Conservation (phyloP, 495 filamentous ascomycete species). For the Talaromyces liani region DNA sequence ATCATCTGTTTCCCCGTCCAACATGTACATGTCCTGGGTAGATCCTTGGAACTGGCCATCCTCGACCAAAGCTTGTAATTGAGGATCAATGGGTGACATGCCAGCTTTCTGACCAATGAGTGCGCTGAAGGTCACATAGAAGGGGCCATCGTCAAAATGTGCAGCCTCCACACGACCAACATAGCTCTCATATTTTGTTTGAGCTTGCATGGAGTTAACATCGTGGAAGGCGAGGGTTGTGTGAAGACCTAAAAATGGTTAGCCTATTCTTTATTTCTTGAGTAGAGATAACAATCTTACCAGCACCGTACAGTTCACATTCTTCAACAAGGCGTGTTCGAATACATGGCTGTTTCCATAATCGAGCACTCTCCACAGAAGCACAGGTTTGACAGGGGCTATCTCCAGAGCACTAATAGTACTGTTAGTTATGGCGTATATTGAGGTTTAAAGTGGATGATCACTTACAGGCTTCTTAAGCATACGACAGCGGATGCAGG, state of each 20-base stretch:
- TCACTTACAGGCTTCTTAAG: conserved; percentile 63
- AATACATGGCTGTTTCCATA: conserved; percentile 77
- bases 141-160: conserved; percentile 53
- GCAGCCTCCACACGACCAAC: conserved; percentile 60
- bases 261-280: neutral
- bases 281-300: conserved; percentile 19
- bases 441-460: neutral
- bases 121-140: conserved; percentile 44
- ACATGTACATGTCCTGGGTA: conserved; percentile 43
- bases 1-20: conserved; percentile 63
- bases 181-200: conserved; percentile 47
- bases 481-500: conserved; percentile 81
- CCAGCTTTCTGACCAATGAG: conserved; percentile 38
- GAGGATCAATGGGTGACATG: conserved; percentile 43
- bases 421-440: conserved; percentile 11
- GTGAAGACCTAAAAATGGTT: conserved; percentile 44
- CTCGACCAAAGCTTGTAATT: conserved; percentile 44
- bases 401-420: conserved; percentile 57
- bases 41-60: conserved; percentile 34
- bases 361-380: conserved; percentile 65
- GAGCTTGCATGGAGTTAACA: conserved; percentile 51
- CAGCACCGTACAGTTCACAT: conserved; percentile 63
- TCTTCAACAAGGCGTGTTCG: conserved; percentile 67
- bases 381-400: conserved; percentile 76
- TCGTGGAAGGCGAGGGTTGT: conserved; percentile 59